A percentile compares a stretch with the other conserved stretches of the same genome.
Evolutionary conservation across 805 yeast species (phyloP).

Genomic region (Maudiozyma saulgeensis): DNA sequence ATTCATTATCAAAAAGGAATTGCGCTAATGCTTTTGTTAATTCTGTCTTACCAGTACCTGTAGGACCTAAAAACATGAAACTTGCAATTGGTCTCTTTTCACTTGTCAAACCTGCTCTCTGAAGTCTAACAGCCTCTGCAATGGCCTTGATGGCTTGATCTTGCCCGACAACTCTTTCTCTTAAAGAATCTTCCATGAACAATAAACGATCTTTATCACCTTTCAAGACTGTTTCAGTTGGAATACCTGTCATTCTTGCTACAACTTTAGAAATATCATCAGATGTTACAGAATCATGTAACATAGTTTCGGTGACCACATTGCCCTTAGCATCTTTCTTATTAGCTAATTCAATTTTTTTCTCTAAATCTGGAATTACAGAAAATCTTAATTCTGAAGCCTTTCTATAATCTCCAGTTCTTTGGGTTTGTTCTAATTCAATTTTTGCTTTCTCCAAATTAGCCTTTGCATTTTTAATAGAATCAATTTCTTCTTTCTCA

Average conservation of each 20-base stretch:
- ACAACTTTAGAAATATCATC: slow-evolving; percentile 91
- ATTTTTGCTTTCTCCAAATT: slow-evolving; percentile 76
- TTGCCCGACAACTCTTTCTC: slow-evolving; percentile 82
- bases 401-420: slow-evolving; percentile 74
- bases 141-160: slow-evolving; percentile 88
- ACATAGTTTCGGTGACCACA: slow-evolving; percentile 10
- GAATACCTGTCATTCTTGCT: slow-evolving; percentile 92
- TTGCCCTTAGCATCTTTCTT: slow-evolving; percentile 32
- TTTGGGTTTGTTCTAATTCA: slow-evolving; percentile 72
- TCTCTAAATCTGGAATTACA: slow-evolving; percentile 71
- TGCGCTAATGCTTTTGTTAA: slow-evolving; percentile 87
- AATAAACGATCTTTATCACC: slow-evolving; percentile 89
- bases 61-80: slow-evolving; percentile 94
- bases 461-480: slow-evolving; percentile 68
- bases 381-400: slow-evolving; percentile 89
- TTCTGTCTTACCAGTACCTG: slow-evolving; percentile 98
- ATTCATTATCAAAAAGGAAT: slow-evolving; percentile 81
- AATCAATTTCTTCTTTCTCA: slow-evolving; percentile 68
- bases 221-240: slow-evolving; percentile 79
- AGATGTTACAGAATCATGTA: slow-evolving; percentile 85
- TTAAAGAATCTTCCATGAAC: slow-evolving; percentile 75
- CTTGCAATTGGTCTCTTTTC: slow-evolving; percentile 94
- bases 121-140: slow-evolving; percentile 89
- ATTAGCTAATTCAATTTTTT: slow-evolving; percentile 40
- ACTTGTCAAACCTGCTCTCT: slow-evolving; percentile 91